Conservation (phyloP, 768 basidiomycete genomes). For the Xanthoconium purpureum region DNA sequence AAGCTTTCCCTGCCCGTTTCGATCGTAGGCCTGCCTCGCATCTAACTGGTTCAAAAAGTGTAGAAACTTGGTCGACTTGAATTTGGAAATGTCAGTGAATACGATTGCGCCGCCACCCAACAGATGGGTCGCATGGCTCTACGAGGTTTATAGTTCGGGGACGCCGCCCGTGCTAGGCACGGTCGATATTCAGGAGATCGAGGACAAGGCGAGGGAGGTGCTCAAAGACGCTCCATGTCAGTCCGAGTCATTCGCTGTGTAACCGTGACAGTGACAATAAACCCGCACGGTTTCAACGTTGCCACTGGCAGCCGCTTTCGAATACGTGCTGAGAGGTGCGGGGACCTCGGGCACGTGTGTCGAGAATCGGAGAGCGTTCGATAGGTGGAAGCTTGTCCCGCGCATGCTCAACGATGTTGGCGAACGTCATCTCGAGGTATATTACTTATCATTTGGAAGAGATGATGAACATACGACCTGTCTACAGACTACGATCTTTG, state of each 20-base stretch:
- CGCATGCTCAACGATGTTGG: constrained; percentile 53
- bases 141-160: constrained; percentile 22
- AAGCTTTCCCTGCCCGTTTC: too few relatives aligned
- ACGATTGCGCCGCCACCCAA: constrained; percentile 19
- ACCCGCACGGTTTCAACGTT: background rate
- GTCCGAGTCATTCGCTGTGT: constrained; percentile 5
- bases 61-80: too few relatives aligned
- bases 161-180: constrained; percentile 45
- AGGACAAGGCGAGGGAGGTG: constrained; percentile 58
- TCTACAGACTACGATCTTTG: constrained; percentile 56
- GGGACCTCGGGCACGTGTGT: constrained; percentile 62
- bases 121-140: constrained; percentile 22
- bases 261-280: background rate
- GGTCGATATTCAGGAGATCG: constrained; percentile 60
- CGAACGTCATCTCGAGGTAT: constrained; percentile 48
- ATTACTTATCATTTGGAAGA: background rate
- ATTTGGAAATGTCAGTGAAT: constrained; percentile 13
- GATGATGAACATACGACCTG: background rate
- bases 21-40: too few relatives aligned
- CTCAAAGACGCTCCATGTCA: constrained; percentile 55
- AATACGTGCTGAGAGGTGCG: constrained; percentile 69
- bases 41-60: too few relatives aligned
- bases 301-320: constrained; percentile 43
- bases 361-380: constrained; percentile 60
- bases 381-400: constrained; percentile 54